These are phyloP conservation scores for Hysterium pulicare DNA, from an alignment of 2,329 filamentous ascomycete genomes.

Conservation along the genomic window DNA sequence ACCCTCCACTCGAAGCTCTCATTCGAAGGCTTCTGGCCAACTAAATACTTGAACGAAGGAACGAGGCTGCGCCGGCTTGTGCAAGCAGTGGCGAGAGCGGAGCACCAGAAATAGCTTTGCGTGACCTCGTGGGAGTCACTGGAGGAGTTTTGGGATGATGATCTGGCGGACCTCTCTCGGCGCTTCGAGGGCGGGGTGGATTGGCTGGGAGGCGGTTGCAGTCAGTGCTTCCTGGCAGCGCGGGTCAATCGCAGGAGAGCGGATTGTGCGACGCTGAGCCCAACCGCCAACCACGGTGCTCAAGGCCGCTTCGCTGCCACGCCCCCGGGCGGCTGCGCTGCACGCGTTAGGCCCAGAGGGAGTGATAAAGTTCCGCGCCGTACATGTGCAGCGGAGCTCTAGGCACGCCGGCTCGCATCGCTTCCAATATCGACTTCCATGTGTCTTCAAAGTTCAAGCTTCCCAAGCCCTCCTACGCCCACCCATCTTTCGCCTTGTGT, in stretches of 20 bases:
- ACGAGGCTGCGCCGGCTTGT: too few species aligned
- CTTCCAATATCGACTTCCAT: neutral
- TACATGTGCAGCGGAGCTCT: conserved; percentile 15
- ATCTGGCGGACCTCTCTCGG: conserved; percentile 3
- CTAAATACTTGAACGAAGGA: neutral
- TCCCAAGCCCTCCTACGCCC: neutral
- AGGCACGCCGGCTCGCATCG: neutral
- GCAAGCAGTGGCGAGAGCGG: neutral
- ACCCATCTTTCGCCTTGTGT: neutral
- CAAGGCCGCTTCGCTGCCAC: conserved; percentile 14
- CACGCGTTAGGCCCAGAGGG: conserved; percentile 4
- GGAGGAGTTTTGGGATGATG: neutral
- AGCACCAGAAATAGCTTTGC: conserved; percentile 1
- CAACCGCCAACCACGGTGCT: conserved; percentile 32
- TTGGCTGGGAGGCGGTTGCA: conserved; percentile 22
- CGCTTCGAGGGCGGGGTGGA: conserved; percentile 23
- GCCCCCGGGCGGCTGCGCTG: conserved; percentile 29
- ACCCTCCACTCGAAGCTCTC: too few species aligned
- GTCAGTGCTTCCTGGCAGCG: neutral
- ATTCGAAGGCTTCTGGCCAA: neutral
- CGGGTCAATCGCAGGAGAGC: neutral
- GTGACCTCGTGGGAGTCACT: neutral
- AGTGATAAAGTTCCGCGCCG: conserved; percentile 13
- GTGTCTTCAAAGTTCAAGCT: neutral
- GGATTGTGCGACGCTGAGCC: conserved; percentile 3